Evolutionary conservation across 805 yeast species (phyloP), one percentile per base, ranked within the genome.

Genomic region (Yarrowia sp.): DNA sequence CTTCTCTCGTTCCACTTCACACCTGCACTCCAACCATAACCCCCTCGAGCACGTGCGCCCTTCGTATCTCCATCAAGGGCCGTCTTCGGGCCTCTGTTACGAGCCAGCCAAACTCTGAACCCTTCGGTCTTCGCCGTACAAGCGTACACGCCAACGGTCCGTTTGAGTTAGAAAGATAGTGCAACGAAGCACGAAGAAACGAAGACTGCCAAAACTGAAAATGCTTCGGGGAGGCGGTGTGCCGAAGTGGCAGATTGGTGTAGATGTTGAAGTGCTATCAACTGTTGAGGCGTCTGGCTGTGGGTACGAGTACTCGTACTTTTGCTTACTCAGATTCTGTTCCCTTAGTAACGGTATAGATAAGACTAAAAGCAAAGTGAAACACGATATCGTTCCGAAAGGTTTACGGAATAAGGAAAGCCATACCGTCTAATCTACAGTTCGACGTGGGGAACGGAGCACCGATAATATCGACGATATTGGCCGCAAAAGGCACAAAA

Each of bases 71-170:
- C 2, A 3, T 36, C 19, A 6, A 13, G 43, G 43, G 33, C 58
- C 43, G 43, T 4, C 38, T 33, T 13, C 58, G 58, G 58, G 43
- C 58, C 58, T 36, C 30, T 19, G 3, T 13, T 6, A 8, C 9
- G 34, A 14, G 42, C 43, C 19, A 19, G 56, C 44, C 43, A 52
- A 52, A 52, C 58, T 52, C 58, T 36, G 58, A 10, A 7, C 9
- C 12, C 58, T 52, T 52, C 58, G 58, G 58, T 38, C 58, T 38
- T 52, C 43, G 33, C 58, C 58, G 58, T 19, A 17, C 6, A 15
- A 4, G 40, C 58, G 58, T 19, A 17, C 6, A 15, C 5, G 40
- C 40, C 40, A 12, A 50, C 17, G 53, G 20, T 33, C 20, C 15
- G 17, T 47, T 47, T 47, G 38, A 33, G 53, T 30, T 47, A 30